Conservation (phyloP, 108 stramenopile species). For the Aureococcus anophagefferens region DNA sequence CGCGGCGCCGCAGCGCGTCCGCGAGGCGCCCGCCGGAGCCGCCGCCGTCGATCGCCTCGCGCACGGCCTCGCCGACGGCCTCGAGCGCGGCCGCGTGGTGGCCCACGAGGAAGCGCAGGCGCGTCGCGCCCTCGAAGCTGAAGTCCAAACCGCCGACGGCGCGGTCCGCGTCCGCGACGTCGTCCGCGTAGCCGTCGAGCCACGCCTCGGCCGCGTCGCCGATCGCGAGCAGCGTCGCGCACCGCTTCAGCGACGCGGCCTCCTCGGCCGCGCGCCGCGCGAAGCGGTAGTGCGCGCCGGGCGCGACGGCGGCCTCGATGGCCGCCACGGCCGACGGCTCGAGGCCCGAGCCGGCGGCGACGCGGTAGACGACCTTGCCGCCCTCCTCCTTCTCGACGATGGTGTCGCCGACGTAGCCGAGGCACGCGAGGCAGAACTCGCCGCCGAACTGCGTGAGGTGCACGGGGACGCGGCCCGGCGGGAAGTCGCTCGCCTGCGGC, state of each 20-base stretch:
- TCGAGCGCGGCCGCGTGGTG: too few species aligned
- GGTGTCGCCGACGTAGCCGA: background rate
- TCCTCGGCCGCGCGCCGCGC: background rate
- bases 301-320: background rate
- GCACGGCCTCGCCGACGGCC: too few species aligned
- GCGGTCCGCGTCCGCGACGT: background rate
- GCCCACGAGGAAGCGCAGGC: too few species aligned
- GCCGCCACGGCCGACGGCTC: background rate
- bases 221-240: background rate
- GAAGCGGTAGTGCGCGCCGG: background rate
- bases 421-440: background rate
- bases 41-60: too few species aligned
- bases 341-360: background rate
- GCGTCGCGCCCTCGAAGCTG: too few species aligned
- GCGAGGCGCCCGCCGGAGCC: too few species aligned
- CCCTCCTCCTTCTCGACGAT: background rate
- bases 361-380: background rate
- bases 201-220: background rate
- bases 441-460: too few species aligned
- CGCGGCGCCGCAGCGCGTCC: too few species aligned
- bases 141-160: background rate
- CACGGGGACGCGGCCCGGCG: too few species aligned
- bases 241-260: background rate
- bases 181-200: background rate
- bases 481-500: too few species aligned